A percentile compares a stretch with the other conserved stretches of the same genome.
Conservation (phyloP, 2,329 filamentous ascomycete species). For the Stylonectria norvegica region DNA sequence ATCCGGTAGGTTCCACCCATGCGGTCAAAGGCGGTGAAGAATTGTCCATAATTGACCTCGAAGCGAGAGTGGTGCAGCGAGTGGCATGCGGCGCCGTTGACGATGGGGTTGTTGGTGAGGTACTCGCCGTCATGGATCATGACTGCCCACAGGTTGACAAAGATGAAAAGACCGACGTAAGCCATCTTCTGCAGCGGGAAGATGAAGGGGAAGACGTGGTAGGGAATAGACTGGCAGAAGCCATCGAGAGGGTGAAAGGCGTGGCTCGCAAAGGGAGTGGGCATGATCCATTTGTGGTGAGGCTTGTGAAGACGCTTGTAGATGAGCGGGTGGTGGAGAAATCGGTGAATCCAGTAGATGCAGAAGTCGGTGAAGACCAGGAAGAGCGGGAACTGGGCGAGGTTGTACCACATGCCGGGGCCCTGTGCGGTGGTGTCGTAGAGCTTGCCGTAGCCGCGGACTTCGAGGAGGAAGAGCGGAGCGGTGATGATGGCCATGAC, state of each 20-base stretch:
- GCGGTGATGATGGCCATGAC: constrained; percentile 78
- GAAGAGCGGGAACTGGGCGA: constrained; percentile 82
- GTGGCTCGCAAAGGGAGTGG: constrained; percentile 85
- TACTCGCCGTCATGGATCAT: constrained; percentile 97
- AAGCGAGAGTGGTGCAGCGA: constrained; percentile 62
- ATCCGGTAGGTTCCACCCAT: constrained; percentile 81
- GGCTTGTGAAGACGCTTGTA: constrained; percentile 95
- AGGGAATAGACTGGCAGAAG: constrained; percentile 82
- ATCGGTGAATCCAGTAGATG: constrained; percentile 91
- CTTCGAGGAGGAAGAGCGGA: constrained; percentile 77
- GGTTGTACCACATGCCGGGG: constrained; percentile 74
- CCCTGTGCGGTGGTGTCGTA: constrained; percentile 78
- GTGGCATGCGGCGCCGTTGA: constrained; percentile 95
- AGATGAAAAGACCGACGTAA: constrained; percentile 80
- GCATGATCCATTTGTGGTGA: constrained; percentile 99
- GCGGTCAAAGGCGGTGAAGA: constrained; percentile 88
- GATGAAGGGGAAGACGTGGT: constrained; percentile 89
- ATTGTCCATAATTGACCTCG: constrained; percentile 81
- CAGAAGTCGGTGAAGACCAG: constrained; percentile 82
- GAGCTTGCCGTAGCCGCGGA: constrained; percentile 79
- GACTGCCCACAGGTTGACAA: constrained; percentile 96
- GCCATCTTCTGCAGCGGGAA: constrained; percentile 91
- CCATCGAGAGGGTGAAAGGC: constrained; percentile 95
- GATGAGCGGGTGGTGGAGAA: constrained; percentile 68
- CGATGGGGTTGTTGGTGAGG: constrained; percentile 80